Evolutionary conservation across 495 filamentous ascomycete species (phyloP).

Genomic region (Lasiosphaeriaceae sp.): DNA sequence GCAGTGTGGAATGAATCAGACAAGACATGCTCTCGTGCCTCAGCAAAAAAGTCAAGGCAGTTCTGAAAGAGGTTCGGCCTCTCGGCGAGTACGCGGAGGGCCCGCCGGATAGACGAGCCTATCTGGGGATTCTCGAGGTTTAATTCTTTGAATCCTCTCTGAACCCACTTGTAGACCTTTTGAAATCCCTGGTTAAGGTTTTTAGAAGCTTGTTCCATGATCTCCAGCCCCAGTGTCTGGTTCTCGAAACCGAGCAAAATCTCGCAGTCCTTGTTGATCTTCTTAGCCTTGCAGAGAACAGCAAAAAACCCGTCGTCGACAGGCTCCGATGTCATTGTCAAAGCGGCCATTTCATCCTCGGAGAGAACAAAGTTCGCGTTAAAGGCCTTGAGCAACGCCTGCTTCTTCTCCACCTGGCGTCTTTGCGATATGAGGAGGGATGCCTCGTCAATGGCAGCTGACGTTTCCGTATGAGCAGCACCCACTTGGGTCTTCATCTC

Average conservation of each 20-base stretch:
- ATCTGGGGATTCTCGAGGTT: slow-evolving; percentile 96
- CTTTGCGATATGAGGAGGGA: slow-evolving; percentile 70
- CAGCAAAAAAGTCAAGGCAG: slow-evolving; percentile 90
- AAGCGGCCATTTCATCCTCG: slow-evolving; percentile 65
- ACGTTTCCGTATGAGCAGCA: slow-evolving; percentile 69
- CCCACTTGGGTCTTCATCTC: slow-evolving; percentile 76
- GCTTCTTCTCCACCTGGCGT: slow-evolving; percentile 77
- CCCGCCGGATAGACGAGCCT: slow-evolving; percentile 76
- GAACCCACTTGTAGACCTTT: slow-evolving; percentile 92
- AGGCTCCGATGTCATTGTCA: slow-evolving; percentile 73
- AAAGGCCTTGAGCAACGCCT: slow-evolving; percentile 77
- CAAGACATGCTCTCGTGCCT: slow-evolving; percentile 80
- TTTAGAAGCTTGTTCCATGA: slow-evolving; percentile 85
- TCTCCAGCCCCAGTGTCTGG: slow-evolving; percentile 77
- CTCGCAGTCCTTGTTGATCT: slow-evolving; percentile 82
- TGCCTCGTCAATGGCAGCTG: slow-evolving; percentile 74
- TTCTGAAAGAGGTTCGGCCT: slow-evolving; percentile 86
- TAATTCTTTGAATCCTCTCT: slow-evolving; percentile 85
- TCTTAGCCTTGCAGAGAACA: slow-evolving; percentile 75
- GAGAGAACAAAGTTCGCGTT: slow-evolving; percentile 79
- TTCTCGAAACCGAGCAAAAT: slow-evolving; percentile 85
- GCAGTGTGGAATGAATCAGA: slow-evolving; percentile 90
- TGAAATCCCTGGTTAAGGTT: slow-evolving; percentile 89
- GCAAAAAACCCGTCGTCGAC: slow-evolving; percentile 85
- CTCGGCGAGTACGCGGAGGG: slow-evolving; percentile 84